These are phyloP conservation scores for Linum tenue DNA, from an alignment of 345 rosid genomes.

Conservation along the genomic window DNA sequence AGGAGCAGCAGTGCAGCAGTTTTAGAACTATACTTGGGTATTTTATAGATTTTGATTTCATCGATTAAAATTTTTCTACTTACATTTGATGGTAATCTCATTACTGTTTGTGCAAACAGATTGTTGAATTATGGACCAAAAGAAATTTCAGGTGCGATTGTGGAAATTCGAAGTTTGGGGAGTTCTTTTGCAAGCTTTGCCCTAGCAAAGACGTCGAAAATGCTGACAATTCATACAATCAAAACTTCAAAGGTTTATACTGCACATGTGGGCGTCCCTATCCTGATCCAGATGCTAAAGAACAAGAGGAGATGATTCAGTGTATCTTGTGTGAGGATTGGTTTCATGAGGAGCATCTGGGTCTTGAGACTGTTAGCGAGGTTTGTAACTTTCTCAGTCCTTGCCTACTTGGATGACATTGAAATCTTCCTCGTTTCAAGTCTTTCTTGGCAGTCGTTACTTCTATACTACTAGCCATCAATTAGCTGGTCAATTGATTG, in stretches of 20 bases:
- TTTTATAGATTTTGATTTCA: too few species aligned
- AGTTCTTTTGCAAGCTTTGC: constrained; percentile 68
- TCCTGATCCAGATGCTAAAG: constrained; percentile 86
- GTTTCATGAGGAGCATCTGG: constrained; percentile 94
- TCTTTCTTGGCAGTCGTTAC: not conserved
- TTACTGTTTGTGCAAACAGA: constrained; percentile 20
- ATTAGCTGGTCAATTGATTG: too few species aligned
- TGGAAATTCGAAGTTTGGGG: constrained; percentile 88
- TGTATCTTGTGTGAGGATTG: constrained; percentile 96
- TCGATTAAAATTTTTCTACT: not conserved
- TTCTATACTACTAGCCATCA: not conserved
- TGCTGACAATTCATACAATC: constrained; percentile 69
- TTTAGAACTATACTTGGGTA: not conserved
- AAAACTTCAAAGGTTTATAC: constrained; percentile 82
- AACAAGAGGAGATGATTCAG: constrained; percentile 93
- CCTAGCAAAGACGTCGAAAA: constrained; percentile 71
- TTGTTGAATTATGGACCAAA: constrained; percentile 96
- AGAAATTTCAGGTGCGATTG: constrained; percentile 87
- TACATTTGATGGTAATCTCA: not conserved
- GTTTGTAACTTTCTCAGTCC: constrained; percentile 24
- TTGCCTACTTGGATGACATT: not conserved
- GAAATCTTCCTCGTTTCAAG: not conserved
- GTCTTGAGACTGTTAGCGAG: constrained; percentile 48
- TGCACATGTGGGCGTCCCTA: constrained; percentile 76
- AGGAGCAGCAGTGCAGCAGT: not conserved